Percentiles rank a stretch among this genome's conserved stretches.
Evolutionary conservation across 179 eudicot genomes (phyloP).

Genomic region (Pouteria campechiana): DNA sequence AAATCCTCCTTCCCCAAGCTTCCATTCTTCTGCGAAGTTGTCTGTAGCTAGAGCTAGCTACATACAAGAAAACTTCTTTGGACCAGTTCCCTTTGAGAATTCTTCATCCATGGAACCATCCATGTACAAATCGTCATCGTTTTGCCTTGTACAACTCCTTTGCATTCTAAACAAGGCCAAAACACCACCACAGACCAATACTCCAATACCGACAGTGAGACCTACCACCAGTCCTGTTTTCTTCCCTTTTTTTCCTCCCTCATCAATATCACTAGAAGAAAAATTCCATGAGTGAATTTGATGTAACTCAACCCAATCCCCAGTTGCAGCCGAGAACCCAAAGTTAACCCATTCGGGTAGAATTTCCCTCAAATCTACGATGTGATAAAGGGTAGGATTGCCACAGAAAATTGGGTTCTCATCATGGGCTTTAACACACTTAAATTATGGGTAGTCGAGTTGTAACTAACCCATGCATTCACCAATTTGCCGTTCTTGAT

Average conservation of each 20-base stretch:
- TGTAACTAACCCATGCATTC: constrained; percentile 5
- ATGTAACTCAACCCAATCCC: constrained; percentile 2
- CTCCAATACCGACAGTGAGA: not conserved
- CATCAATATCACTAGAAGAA: not conserved
- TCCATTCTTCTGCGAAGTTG: constrained; percentile 3
- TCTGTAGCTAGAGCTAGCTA: constrained; percentile 2
- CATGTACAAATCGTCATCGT: not conserved
- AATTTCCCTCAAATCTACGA: constrained; percentile 3
- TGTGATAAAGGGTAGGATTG: not conserved
- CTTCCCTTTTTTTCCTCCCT: not conserved
- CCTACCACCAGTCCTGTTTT: not conserved
- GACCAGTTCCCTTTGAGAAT: constrained; percentile 2
- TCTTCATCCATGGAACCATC: too few relatives aligned
- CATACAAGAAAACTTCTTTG: constrained; percentile 7
- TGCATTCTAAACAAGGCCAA: not conserved
- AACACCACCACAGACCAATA: not conserved
- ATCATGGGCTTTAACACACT: not conserved
- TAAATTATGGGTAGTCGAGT: not conserved
- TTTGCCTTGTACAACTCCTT: not conserved
- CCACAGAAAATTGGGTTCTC: not conserved
- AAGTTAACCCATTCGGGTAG: constrained; percentile 3
- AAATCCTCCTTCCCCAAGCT: constrained; percentile 18
- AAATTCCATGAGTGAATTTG: constrained; percentile 6
- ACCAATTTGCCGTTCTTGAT: not conserved
- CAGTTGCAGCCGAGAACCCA: constrained; percentile 7